These are phyloP conservation scores for Pyracantha coccinea DNA, from an alignment of 331 rosid genomes.

Conservation along the genomic window DNA sequence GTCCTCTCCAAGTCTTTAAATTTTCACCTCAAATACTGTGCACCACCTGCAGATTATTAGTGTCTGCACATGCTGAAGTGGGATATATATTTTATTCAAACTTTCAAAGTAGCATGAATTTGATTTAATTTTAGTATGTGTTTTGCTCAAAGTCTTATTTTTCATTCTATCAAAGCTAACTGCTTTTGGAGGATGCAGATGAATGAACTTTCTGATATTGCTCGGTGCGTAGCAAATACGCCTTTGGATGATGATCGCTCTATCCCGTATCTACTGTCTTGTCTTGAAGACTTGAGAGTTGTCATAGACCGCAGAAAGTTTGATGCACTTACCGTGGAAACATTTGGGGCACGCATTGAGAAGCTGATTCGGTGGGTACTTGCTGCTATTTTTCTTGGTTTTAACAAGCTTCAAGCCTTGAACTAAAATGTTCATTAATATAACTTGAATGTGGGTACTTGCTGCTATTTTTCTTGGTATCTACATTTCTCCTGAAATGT, in stretches of 20 bases:
- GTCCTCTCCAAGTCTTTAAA: background rate
- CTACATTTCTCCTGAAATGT: slow-evolving; percentile 11
- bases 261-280: slow-evolving; percentile 56
- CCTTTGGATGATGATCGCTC: slow-evolving; percentile 79
- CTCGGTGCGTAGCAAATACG: slow-evolving; percentile 79
- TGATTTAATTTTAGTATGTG: background rate
- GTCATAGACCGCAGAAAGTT: slow-evolving; percentile 78
- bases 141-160: background rate
- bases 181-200: slow-evolving; percentile 43
- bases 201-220: slow-evolving; percentile 92
- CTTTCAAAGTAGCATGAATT: background rate
- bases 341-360: slow-evolving; percentile 92
- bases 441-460: background rate
- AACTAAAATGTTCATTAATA: background rate
- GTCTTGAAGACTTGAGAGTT: slow-evolving; percentile 82
- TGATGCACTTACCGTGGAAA: slow-evolving; percentile 79
- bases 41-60: background rate
- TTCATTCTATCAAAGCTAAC: slow-evolving; percentile 8
- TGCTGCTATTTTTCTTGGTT: slow-evolving; percentile 12
- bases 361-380: slow-evolving; percentile 75
- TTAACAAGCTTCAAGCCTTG: background rate
- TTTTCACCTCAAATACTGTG: background rate
- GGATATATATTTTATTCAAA: background rate
- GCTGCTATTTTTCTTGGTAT: background rate
- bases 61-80: background rate